Evolutionary conservation across 1,139 yeast species (phyloP).

Genomic region (Scheffersomyces cryptocercus): DNA sequence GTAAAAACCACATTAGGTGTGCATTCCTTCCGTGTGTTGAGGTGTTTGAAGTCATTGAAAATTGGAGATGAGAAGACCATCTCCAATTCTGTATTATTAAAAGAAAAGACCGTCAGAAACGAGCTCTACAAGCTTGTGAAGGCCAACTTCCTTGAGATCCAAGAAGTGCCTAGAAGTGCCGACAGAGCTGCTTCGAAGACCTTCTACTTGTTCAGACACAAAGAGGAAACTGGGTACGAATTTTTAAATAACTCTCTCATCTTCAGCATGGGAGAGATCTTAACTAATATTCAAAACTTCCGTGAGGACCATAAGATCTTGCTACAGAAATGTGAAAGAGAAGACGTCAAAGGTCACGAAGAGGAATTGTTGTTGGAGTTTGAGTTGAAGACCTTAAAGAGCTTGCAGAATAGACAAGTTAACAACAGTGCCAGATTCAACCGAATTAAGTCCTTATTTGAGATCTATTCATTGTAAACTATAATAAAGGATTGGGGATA

Average conservation of each 20-base stretch:
- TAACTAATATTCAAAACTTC: slow-evolving; percentile 56
- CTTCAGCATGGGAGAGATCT: slow-evolving; percentile 58
- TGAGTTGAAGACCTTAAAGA: slow-evolving; percentile 71
- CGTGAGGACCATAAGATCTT: slow-evolving; percentile 66
- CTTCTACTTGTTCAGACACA: slow-evolving; percentile 77
- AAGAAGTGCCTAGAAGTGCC: slow-evolving; percentile 89
- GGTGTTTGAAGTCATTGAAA: slow-evolving; percentile 66
- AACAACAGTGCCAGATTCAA: slow-evolving; percentile 53
- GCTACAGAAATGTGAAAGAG: slow-evolving; percentile 79
- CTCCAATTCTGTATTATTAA: slow-evolving; percentile 71
- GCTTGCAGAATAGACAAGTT: slow-evolving; percentile 59
- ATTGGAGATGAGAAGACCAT: slow-evolving; percentile 85
- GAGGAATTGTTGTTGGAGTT: slow-evolving; percentile 69
- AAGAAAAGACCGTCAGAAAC: slow-evolving; percentile 73
- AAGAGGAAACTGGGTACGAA: slow-evolving; percentile 61
- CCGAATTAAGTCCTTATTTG: slow-evolving; percentile 56
- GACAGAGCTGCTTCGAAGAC: slow-evolving; percentile 93
- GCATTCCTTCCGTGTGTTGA: slow-evolving; percentile 60
- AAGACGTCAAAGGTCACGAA: slow-evolving; percentile 86
- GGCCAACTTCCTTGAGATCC: slow-evolving; percentile 67
- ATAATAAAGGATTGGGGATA: too few species aligned
- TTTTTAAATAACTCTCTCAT: slow-evolving; percentile 33
- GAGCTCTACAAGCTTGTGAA: slow-evolving; percentile 57
- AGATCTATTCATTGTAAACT: slow-evolving; percentile 26
- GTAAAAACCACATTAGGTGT: slow-evolving; percentile 59